Evolutionary conservation across 495 filamentous ascomycete genomes (phyloP).

Genomic region (Penicillium cosmopolitanum): DNA sequence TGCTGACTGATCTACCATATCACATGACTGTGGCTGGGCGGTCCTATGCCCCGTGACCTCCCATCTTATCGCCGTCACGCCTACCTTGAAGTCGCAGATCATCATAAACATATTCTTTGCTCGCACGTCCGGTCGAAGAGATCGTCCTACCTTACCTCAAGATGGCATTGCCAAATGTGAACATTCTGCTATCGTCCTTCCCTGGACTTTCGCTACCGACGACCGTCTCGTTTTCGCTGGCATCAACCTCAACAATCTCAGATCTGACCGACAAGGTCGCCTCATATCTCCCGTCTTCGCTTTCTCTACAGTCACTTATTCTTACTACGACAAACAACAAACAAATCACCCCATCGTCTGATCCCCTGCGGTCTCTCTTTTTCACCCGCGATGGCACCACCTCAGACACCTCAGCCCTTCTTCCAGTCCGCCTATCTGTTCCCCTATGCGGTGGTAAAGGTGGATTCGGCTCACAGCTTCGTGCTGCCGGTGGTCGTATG

Average conservation of each 20-base stretch:
- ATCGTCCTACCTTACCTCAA: background rate
- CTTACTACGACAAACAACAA: constrained; percentile 84
- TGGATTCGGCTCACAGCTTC: constrained; percentile 95
- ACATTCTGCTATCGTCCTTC: constrained; percentile 82
- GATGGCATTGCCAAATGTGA: constrained; percentile 60
- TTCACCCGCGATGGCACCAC: constrained; percentile 28
- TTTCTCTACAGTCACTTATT: constrained; percentile 57
- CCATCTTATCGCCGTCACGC: background rate
- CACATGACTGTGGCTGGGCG: background rate
- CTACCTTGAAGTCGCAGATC: background rate
- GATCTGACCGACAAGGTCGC: constrained; percentile 67
- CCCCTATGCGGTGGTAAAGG: constrained; percentile 89
- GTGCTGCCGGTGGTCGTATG: constrained; percentile 97
- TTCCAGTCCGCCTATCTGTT: constrained; percentile 77
- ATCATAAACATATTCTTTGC: background rate
- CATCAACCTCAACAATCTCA: constrained; percentile 63
- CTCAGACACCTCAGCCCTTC: constrained; percentile 64
- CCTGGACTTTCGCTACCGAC: constrained; percentile 78
- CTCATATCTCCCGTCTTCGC: constrained; percentile 61
- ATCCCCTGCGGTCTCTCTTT: constrained; percentile 34
- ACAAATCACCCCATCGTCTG: constrained; percentile 53
- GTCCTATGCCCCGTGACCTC: background rate
- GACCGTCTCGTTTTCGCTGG: constrained; percentile 73
- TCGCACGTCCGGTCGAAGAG: background rate
- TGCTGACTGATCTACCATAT: background rate